Percentiles rank a stretch among this genome's conserved stretches.
These are phyloP conservation scores for Colletotrichum destructivum DNA, from an alignment of 2,329 filamentous ascomycete species.

Conservation along the genomic window DNA sequence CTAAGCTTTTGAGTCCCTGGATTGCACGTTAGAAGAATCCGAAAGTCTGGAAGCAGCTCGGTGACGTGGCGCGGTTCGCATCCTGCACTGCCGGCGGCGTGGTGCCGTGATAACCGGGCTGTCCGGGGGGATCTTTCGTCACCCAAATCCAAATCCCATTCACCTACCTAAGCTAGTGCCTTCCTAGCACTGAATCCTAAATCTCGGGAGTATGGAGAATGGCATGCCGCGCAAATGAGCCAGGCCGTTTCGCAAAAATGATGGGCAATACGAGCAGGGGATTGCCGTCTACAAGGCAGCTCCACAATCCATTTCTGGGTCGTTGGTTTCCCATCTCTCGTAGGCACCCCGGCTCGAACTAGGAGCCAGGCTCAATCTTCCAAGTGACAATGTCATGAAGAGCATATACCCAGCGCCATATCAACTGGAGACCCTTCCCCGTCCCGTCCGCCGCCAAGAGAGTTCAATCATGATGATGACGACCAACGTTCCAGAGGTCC, in stretches of 20 bases:
- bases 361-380: neutral
- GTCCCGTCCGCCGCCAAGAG: neutral
- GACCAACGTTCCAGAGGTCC: neutral
- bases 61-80: slow-evolving; percentile 3
- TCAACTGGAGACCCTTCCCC: no score
- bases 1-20: neutral
- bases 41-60: neutral
- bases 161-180: neutral
- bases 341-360: neutral
- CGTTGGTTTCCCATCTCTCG: no score
- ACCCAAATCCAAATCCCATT: neutral
- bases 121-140: neutral
- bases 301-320: neutral
- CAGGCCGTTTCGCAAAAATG: neutral
- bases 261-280: neutral
- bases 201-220: neutral
- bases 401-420: neutral
- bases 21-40: neutral
- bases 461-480: neutral
- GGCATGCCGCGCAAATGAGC: neutral
- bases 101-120: neutral
- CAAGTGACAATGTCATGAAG: neutral
- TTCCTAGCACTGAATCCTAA: neutral
- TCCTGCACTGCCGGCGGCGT: neutral
- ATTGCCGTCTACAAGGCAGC: neutral